A percentile compares a stretch with the other conserved stretches of the same genome.
Evolutionary conservation across 2,329 filamentous ascomycete genomes (phyloP).

Genomic region (Knoxdaviesia proteae): DNA sequence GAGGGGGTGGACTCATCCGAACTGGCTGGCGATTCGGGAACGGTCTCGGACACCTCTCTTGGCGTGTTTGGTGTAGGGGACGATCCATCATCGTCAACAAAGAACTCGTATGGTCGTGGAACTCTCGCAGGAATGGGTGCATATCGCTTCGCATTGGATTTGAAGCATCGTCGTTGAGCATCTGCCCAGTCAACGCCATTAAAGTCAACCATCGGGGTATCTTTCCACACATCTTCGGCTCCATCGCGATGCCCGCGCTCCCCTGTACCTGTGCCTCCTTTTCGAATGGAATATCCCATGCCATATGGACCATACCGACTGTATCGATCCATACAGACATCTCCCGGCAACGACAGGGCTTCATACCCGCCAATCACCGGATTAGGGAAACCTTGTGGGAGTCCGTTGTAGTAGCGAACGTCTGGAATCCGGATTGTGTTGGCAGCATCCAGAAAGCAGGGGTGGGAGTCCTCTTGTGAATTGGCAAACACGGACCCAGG

Average conservation of each 20-base stretch:
- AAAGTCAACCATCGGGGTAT: constrained; percentile 54
- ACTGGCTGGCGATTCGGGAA: neutral
- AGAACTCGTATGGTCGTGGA: constrained; percentile 27
- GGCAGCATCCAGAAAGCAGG: constrained; percentile 60
- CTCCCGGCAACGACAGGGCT: constrained; percentile 54
- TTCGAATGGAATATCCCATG: constrained; percentile 59
- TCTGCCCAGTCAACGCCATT: constrained; percentile 59
- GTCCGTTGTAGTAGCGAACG: constrained; percentile 54
- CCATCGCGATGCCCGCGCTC: constrained; percentile 69
- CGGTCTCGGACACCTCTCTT: constrained; percentile 6
- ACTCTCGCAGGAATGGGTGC: constrained; percentile 20
- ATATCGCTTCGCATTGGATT: constrained; percentile 52
- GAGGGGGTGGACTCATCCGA: no score
- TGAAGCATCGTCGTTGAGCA: constrained; percentile 52
- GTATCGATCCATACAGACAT: constrained; percentile 85
- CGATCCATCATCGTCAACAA: constrained; percentile 16
- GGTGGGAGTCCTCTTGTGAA: constrained; percentile 33
- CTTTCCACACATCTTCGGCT: constrained; percentile 57
- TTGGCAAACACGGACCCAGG: constrained; percentile 15
- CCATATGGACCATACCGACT: constrained; percentile 80
- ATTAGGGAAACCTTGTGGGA: constrained; percentile 68
- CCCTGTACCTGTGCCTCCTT: constrained; percentile 68
- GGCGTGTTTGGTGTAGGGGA: neutral
- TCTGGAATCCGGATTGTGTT: constrained; percentile 45
- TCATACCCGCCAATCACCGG: constrained; percentile 75